Percentiles rank a stretch among this genome's conserved stretches.
Evolutionary conservation across 2,329 filamentous ascomycete species (phyloP).

Genomic region (Fusarium transvaalense): DNA sequence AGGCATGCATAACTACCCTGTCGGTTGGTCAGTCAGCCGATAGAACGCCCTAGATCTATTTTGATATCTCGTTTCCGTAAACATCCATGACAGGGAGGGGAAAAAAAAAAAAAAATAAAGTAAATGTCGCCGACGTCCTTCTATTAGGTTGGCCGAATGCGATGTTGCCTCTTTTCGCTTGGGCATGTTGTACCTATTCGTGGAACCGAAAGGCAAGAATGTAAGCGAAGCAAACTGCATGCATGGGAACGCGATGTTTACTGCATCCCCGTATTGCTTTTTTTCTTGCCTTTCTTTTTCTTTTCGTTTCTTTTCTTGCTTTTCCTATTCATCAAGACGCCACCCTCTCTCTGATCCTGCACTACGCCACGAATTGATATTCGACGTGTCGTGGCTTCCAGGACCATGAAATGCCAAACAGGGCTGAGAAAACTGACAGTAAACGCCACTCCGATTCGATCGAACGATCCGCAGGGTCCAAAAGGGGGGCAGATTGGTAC

Average conservation of each 20-base stretch:
- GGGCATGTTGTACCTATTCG: background rate
- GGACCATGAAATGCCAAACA: slow-evolving; percentile 13
- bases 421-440: slow-evolving; percentile 22
- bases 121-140: background rate
- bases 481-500: slow-evolving; percentile 12
- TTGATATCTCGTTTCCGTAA: background rate
- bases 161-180: slow-evolving; percentile 23
- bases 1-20: background rate
- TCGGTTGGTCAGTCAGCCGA: slow-evolving; percentile 12
- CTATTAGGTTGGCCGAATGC: slow-evolving; percentile 9
- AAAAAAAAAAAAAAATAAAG: slow-evolving; percentile 4
- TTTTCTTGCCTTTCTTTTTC: background rate
- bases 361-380: slow-evolving; percentile 24
- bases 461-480: slow-evolving; percentile 27
- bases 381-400: slow-evolving; percentile 32
- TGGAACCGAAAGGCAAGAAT: background rate
- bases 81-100: slow-evolving; percentile 1
- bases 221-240: slow-evolving; percentile 6
- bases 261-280: slow-evolving; percentile 5
- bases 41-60: background rate
- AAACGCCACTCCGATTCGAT: slow-evolving; percentile 29
- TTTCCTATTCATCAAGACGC: background rate
- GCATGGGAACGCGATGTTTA: slow-evolving; percentile 4
- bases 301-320: background rate
- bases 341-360: slow-evolving; percentile 5